Base-by-base conservation (phyloP, 2,329 filamentous ascomycete species). In the Colletotrichum caudatum region DNA sequence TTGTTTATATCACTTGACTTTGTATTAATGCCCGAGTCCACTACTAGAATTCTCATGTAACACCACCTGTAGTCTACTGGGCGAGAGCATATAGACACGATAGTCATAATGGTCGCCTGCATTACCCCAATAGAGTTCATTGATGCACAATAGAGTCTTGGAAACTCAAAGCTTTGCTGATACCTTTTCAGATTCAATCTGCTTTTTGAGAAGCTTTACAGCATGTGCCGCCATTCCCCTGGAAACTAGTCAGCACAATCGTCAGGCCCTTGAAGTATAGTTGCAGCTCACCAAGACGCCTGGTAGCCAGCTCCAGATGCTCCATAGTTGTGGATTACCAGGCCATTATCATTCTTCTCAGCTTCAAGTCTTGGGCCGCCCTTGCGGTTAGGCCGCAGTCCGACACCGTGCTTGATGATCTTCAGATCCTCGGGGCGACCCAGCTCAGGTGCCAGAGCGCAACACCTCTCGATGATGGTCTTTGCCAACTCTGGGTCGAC, bases 391-490 rank as follows among this genome's bases (percentile, higher is more conserved):
- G 77, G 80, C 61, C 80, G 74, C 50, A 82, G 70, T 2, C 80
- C 80, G 29, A 81, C 79, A 1, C 76, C 78, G 63, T 81, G 77
- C 33, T 75, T 76, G 29, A 81, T 75, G 8, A 82, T 69, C 63
- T 77, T 80, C 4, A 82, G 64, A 57, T 79, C 78, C 54, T 80
- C 78, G 2, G 64, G 6, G 79, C 77, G 57, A 61, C 80, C 80
- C 1, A 81, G 70, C 65, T 81, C 79, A 0, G 80, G 80, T 2
- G 75, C 77, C 50, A 82, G 66, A 9, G 75, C 77, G 69, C 79
- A 81, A 69, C 79, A 81, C 60, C 80, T 74, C 37, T 73, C 74
- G 67, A 77, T 79, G 35, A 82, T 82, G 64, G 77, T 77, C 60
- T 78, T 75, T 0, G 80, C 76, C 64, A 81, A 76, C 23, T 77